phyloP scores from a whole-genome alignment of 805 yeast genomes.

The Helenozyma rhizophorensis region DNA sequence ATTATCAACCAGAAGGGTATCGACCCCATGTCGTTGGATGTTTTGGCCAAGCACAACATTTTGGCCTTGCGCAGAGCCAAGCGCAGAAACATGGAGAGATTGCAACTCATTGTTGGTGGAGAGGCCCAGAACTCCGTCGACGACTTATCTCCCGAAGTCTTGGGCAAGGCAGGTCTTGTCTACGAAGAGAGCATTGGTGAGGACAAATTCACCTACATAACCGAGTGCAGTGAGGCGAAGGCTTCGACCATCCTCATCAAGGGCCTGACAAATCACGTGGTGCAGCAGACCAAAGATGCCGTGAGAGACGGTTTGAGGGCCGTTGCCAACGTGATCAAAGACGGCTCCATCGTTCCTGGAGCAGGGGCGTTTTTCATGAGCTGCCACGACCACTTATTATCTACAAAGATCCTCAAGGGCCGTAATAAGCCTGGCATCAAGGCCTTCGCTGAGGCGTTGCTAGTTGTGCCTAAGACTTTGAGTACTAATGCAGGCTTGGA shows the following conservation, averaged over 20 bases:
- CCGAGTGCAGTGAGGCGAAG: slow-evolving; percentile 85
- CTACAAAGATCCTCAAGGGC: slow-evolving; percentile 64
- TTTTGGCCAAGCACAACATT: slow-evolving; percentile 87
- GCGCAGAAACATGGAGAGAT: slow-evolving; percentile 98
- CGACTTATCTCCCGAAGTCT: slow-evolving; percentile 70
- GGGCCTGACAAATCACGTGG: slow-evolving; percentile 86
- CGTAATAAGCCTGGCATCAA: slow-evolving; percentile 84
- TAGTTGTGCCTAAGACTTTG: slow-evolving; percentile 89
- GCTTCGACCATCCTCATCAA: slow-evolving; percentile 88
- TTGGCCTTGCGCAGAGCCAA: slow-evolving; percentile 96
- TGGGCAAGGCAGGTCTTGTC: slow-evolving; percentile 88
- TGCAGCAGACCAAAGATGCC: slow-evolving; percentile 93
- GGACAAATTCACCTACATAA: slow-evolving; percentile 94
- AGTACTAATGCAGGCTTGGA: slow-evolving; percentile 92
- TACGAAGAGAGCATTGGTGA: slow-evolving; percentile 94
- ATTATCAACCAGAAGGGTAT: slow-evolving; percentile 97
- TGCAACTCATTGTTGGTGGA: slow-evolving; percentile 95
- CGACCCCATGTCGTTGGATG: slow-evolving; percentile 95
- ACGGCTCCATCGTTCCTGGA: slow-evolving; percentile 85
- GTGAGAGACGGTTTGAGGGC: slow-evolving; percentile 96
- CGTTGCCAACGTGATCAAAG: slow-evolving; percentile 86
- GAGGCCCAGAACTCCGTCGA: slow-evolving; percentile 97
- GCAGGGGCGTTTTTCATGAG: slow-evolving; percentile 95
- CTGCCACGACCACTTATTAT: slow-evolving; percentile 61
- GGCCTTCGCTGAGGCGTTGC: slow-evolving; percentile 89